Evolutionary conservation across 106 monocot species (phyloP).

Genomic region (Platanthera guangdongensis): DNA sequence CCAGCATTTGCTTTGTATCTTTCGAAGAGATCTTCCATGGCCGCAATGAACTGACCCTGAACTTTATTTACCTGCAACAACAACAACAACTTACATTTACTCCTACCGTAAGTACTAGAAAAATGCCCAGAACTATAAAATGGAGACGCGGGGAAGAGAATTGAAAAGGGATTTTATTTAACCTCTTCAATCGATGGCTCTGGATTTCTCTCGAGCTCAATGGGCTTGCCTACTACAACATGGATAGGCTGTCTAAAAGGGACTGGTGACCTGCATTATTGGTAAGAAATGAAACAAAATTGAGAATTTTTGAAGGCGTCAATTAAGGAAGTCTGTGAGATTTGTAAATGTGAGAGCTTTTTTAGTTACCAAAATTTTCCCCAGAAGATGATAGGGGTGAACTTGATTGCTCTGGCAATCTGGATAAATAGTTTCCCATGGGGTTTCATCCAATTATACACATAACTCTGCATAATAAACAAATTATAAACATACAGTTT

Average conservation of each 20-base stretch:
- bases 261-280: slow-evolving; percentile 34
- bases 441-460: slow-evolving; percentile 78
- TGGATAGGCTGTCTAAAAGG: slow-evolving; percentile 55
- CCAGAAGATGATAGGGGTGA: slow-evolving; percentile 39
- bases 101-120: no score
- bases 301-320: no score
- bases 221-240: slow-evolving; percentile 60
- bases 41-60: slow-evolving; percentile 6
- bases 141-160: no score
- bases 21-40: slow-evolving; percentile 13
- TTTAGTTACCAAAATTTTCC: slow-evolving; percentile 27
- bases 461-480: slow-evolving; percentile 28
- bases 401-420: slow-evolving; percentile 40
- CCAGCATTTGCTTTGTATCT: background rate
- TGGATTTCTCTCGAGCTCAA: slow-evolving; percentile 39
- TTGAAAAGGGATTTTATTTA: slow-evolving; percentile 9
- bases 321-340: no score
- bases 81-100: no score
- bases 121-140: no score
- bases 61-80: slow-evolving; percentile 14
- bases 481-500: no score
- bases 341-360: no score
- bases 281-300: background rate
- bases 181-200: slow-evolving; percentile 51
- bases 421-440: slow-evolving; percentile 35